Evolutionary conservation across 2,329 filamentous ascomycete species (phyloP).

Genomic region (Epicoccum nigrum): DNA sequence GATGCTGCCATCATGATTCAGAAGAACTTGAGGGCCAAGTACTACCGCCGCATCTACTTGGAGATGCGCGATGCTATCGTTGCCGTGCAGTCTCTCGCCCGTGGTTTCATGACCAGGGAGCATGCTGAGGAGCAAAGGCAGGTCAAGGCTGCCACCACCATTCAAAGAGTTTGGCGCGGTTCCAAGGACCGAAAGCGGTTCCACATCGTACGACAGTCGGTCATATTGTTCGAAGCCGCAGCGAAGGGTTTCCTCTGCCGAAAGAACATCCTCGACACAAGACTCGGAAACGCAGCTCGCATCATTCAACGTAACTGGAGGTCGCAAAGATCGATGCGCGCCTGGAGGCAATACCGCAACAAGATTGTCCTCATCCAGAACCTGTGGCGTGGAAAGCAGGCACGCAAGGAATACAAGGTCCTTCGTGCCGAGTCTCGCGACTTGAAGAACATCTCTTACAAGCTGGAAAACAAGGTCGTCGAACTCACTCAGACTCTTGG

Average conservation of each 20-base stretch:
- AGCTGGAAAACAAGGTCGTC: slow-evolving; percentile 98
- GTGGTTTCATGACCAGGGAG: slow-evolving; percentile 79
- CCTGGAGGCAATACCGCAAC: slow-evolving; percentile 86
- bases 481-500: slow-evolving; percentile 94
- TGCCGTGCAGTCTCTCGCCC: slow-evolving; percentile 75
- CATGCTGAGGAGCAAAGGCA: slow-evolving; percentile 80
- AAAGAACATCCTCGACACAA: slow-evolving; percentile 91
- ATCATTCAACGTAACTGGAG: slow-evolving; percentile 93
- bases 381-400: slow-evolving; percentile 84
- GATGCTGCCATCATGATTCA: slow-evolving; percentile 97
- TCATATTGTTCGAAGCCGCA: slow-evolving; percentile 86
- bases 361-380: slow-evolving; percentile 91
- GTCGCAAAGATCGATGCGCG: slow-evolving; percentile 74
- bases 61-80: slow-evolving; percentile 84
- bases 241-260: slow-evolving; percentile 92
- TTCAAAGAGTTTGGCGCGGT: slow-evolving; percentile 94
- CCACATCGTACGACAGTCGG: slow-evolving; percentile 76
- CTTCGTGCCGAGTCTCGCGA: slow-evolving; percentile 95
- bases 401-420: slow-evolving; percentile 85
- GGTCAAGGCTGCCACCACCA: slow-evolving; percentile 86
- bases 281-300: slow-evolving; percentile 87
- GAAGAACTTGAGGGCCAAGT: slow-evolving; percentile 95
- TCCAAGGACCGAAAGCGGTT: slow-evolving; percentile 87
- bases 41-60: slow-evolving; percentile 89
- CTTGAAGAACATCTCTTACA: slow-evolving; percentile 99